These are phyloP conservation scores for Erysimum pusillum DNA, from an alignment of 441 rosid species.

Conservation along the genomic window DNA sequence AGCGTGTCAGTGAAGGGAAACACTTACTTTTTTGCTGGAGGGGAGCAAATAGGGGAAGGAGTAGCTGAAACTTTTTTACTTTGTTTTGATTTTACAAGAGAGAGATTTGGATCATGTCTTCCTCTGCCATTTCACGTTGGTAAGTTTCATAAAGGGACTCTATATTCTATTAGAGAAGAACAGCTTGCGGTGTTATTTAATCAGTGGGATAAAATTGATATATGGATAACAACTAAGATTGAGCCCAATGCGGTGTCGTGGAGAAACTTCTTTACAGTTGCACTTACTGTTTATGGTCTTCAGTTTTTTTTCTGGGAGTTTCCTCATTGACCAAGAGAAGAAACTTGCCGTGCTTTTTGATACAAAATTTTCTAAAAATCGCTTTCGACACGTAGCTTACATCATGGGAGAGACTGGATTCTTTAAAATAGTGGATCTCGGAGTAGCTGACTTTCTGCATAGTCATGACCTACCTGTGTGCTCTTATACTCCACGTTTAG, in stretches of 20 bases:
- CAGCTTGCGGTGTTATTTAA: background rate
- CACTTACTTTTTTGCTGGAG: background rate
- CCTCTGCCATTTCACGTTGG: background rate
- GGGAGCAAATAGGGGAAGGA: background rate
- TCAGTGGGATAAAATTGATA: background rate
- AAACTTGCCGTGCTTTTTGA: background rate
- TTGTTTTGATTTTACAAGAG: background rate
- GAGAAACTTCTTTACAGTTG: background rate
- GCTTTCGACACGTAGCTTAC: background rate
- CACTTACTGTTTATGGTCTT: background rate
- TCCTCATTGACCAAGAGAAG: slow-evolving; percentile 5
- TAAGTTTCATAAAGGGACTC: background rate
- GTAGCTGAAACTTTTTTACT: background rate
- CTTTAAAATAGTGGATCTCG: background rate
- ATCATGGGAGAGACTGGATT: background rate
- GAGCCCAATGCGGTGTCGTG: background rate
- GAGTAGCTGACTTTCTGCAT: background rate
- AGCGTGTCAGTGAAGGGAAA: background rate
- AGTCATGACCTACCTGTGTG: background rate
- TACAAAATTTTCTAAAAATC: background rate
- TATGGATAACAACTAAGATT: background rate
- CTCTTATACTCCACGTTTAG: background rate
- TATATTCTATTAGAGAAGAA: background rate
- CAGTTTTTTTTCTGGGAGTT: background rate
- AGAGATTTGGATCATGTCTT: background rate